Percentiles rank a stretch among this genome's conserved stretches.
Evolutionary conservation across 306 rosid species (phyloP).

Genomic region (Gastrolobium bilobum): DNA sequence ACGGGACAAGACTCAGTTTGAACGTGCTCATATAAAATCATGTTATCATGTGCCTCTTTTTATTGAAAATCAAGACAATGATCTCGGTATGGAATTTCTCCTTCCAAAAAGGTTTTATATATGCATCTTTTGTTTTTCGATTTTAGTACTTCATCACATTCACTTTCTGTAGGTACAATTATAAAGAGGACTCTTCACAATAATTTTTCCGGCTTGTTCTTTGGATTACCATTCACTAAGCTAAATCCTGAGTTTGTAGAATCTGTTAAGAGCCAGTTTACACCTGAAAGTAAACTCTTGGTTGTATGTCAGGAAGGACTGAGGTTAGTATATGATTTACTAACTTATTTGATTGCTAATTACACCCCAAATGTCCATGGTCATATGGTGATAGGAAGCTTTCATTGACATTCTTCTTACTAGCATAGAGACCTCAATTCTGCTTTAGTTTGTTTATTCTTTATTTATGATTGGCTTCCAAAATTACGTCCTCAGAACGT

Average conservation of each 20-base stretch:
- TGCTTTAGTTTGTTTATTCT: slow-evolving; percentile 22
- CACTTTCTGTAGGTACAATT: slow-evolving; percentile 75
- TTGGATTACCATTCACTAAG: slow-evolving; percentile 85
- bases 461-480: slow-evolving; percentile 27
- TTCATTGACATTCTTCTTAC: background rate
- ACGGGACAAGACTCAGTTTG: slow-evolving; percentile 77
- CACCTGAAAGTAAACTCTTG: slow-evolving; percentile 75
- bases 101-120: background rate
- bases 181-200: slow-evolving; percentile 88
- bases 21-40: slow-evolving; percentile 87
- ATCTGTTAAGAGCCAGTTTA: slow-evolving; percentile 74
- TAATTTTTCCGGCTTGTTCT: slow-evolving; percentile 92
- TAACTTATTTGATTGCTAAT: slow-evolving; percentile 28
- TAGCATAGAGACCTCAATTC: background rate
- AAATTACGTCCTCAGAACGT: background rate
- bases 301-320: slow-evolving; percentile 96
- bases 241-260: slow-evolving; percentile 81
- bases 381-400: background rate
- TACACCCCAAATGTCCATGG: slow-evolving; percentile 8
- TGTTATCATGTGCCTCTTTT: slow-evolving; percentile 90
- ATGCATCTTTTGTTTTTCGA: background rate
- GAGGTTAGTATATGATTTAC: slow-evolving; percentile 65
- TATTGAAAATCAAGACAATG: slow-evolving; percentile 85
- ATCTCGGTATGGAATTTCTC: slow-evolving; percentile 61
- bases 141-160: slow-evolving; percentile 6